Base-by-base conservation (phyloP, 345 rosid genomes). In the Populus euphratica region DNA sequence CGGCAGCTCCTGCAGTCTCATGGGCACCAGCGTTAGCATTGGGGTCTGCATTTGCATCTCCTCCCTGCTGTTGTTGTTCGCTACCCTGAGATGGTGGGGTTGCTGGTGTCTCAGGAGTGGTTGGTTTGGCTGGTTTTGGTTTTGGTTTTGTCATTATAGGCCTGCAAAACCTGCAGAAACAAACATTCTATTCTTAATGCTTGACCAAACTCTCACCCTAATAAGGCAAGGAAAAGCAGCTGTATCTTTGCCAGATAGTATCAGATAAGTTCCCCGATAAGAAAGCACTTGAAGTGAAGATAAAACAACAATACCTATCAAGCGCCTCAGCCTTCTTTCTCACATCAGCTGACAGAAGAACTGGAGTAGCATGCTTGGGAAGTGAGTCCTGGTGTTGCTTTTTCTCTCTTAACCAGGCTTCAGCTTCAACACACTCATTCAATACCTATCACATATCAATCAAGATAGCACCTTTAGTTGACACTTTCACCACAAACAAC, bases 111-210 rank as follows among this genome's bases (percentile, higher is more conserved):
- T 90, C 96, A 18, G 96, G 88, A 16, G 92, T 73, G 18, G 87
- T 78, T 27, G 94, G 89, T 81, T 95, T 93, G 1, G 85, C 74
- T 4, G 97, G 99, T 75, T 91, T 95, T 16, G 92, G 93, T 77
- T 91, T 95, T 21, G 92, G 93, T 76, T 91, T 95, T 20, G 88
- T 95, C 98, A 95, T 94, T 74, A 95, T 86, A 11, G 98, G 97
- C 82, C 93, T 88, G 88, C 98, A 91, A 41, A 88, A 64, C 88
- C 99, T 95, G 87, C 47, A 29, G 14, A 73, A 70, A 27, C n/a
- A n/a, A n/a, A 27, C 56, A 18, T 8, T 27, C 2, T 25, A 69
- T 11, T 13, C n/a, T 35, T 66, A n/a, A 59, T 59, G 63, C 63
- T 59, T 59, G 29, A n/a, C 63, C 27, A 67, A 43, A 31, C 35